A percentile compares a stretch with the other conserved stretches of the same genome.
These are phyloP conservation scores for Cupressus sempervirens DNA, from an alignment of 75 land plant genomes.

Conservation along the genomic window DNA sequence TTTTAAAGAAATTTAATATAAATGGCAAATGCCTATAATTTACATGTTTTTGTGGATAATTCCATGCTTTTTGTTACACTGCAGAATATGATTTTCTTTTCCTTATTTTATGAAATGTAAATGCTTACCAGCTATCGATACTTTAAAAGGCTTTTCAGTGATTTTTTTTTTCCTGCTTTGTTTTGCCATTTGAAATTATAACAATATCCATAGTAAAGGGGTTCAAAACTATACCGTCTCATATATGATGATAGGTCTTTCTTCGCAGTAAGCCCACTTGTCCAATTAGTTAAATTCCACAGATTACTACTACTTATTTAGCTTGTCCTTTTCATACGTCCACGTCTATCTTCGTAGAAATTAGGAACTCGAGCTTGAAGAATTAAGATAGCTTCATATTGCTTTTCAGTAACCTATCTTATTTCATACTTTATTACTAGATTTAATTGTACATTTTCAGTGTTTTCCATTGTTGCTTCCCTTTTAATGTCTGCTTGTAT, in stretches of 20 bases:
- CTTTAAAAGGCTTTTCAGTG: background rate
- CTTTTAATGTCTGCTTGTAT: background rate
- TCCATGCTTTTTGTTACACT: background rate
- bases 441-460: background rate
- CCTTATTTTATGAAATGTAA: background rate
- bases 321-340: background rate
- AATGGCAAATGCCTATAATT: background rate
- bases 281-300: constrained; percentile 1
- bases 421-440: background rate
- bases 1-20: background rate
- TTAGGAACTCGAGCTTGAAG: background rate
- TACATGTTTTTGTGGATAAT: background rate
- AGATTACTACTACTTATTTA: background rate
- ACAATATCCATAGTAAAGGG: background rate
- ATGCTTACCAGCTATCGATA: background rate
- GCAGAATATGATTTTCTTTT: background rate
- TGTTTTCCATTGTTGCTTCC: background rate
- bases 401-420: background rate
- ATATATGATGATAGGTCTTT: background rate
- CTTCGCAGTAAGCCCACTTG: background rate
- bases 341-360: background rate
- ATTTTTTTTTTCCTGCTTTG: background rate
- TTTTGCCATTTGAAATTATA: background rate
- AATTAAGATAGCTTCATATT: background rate
- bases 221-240: background rate